Evolutionary conservation across 2,329 filamentous ascomycete genomes (phyloP).

Genomic region (Nothopassalora personata): DNA sequence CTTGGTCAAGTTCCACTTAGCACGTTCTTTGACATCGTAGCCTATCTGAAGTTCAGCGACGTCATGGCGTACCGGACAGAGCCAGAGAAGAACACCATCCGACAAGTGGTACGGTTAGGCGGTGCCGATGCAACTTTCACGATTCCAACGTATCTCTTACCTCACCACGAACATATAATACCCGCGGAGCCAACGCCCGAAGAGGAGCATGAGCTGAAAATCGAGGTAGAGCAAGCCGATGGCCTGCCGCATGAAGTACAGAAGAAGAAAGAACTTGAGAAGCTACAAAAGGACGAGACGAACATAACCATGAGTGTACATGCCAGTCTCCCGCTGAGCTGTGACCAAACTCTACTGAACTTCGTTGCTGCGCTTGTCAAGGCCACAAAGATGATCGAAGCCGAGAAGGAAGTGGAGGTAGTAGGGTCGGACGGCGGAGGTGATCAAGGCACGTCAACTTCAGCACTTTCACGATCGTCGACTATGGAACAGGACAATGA

Average conservation of each 20-base stretch:
- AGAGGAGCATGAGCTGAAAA: constrained; percentile 32
- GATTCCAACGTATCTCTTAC: constrained; percentile 48
- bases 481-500: constrained; percentile 27
- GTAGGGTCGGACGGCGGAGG: neutral
- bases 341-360: constrained; percentile 50
- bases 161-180: constrained; percentile 52
- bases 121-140: constrained; percentile 48
- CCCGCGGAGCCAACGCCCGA: constrained; percentile 37
- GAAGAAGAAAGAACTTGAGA: constrained; percentile 37
- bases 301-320: constrained; percentile 46
- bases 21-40: constrained; percentile 45
- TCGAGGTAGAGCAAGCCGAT: constrained; percentile 39
- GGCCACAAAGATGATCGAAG: constrained; percentile 52
- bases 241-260: constrained; percentile 42
- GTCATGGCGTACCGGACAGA: constrained; percentile 48
- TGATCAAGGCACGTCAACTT: constrained; percentile 8
- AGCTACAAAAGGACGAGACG: constrained; percentile 44
- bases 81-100: constrained; percentile 39
- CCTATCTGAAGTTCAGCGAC: constrained; percentile 43
- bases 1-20: constrained; percentile 46
- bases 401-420: constrained; percentile 43
- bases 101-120: constrained; percentile 47
- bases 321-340: constrained; percentile 45
- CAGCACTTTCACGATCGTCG: constrained; percentile 19
- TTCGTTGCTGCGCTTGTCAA: constrained; percentile 54